Conservation (phyloP, 2,329 filamentous ascomycete species). For the Eutypa lata region DNA sequence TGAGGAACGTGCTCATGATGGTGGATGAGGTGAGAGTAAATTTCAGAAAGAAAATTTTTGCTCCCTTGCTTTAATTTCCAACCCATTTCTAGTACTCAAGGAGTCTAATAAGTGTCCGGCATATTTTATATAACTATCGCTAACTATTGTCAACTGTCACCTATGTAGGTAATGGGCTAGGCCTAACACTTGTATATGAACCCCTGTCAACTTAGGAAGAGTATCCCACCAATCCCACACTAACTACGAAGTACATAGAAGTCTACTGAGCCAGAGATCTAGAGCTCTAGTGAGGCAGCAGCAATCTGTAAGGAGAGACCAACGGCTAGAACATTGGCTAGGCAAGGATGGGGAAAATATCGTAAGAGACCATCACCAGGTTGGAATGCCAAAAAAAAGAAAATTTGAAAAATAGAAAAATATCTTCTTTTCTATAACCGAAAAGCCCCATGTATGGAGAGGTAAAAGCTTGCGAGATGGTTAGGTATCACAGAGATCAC, state of each 20-base stretch:
- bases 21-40: slow-evolving; percentile 23
- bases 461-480: too few relatives aligned
- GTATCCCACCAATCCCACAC: neutral
- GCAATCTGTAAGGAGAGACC: neutral
- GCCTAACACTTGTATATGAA: too few relatives aligned
- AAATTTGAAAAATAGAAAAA: neutral
- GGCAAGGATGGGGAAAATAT: neutral
- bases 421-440: too few relatives aligned
- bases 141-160: too few relatives aligned
- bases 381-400: neutral
- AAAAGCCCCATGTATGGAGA: too few relatives aligned
- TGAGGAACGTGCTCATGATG: slow-evolving; percentile 20
- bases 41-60: slow-evolving; percentile 11
- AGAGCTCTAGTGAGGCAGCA: neutral
- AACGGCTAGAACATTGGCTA: neutral
- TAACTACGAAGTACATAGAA: neutral
- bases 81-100: neutral
- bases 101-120: neutral
- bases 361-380: neutral
- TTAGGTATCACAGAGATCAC: too few relatives aligned
- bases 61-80: neutral
- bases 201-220: too few relatives aligned
- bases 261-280: neutral
- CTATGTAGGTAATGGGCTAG: too few relatives aligned
- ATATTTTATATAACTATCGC: neutral